phyloP scores from a whole-genome alignment of 1,139 yeast genomes.

The Geotrichum phurueaensis region DNA sequence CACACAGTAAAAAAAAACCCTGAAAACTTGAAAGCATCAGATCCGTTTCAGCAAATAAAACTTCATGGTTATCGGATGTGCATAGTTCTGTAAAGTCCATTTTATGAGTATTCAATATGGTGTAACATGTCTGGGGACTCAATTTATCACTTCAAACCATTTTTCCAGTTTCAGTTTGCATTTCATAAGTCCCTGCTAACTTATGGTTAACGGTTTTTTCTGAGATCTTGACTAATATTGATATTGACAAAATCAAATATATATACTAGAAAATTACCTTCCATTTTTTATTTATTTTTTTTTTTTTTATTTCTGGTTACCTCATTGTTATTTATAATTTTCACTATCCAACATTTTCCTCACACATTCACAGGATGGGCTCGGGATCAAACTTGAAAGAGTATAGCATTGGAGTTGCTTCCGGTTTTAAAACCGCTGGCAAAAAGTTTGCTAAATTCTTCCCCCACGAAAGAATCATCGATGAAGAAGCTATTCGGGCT shows the following conservation, averaged over 20 bases:
- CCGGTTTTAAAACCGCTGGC: background rate
- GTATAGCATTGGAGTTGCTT: background rate
- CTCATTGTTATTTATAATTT: background rate
- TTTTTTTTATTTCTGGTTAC: background rate
- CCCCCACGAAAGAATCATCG: conserved; percentile 13
- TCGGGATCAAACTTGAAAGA: no score
- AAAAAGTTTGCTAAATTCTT: background rate
- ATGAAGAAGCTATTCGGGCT: conserved; percentile 6
- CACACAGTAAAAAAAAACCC: no score
- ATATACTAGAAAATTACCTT: background rate
- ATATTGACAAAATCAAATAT: background rate
- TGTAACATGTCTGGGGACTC: no score
- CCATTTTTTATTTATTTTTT: background rate
- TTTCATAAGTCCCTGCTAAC: background rate
- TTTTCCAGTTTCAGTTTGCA: background rate
- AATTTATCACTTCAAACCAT: background rate
- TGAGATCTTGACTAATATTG: background rate
- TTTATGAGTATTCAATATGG: no score
- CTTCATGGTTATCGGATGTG: no score
- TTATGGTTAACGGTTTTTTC: background rate
- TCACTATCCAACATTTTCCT: background rate
- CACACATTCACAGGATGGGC: background rate
- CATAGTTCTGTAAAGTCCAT: no score
- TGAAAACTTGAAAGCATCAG: no score
- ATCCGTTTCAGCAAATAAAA: no score